Conservation (phyloP, 2,329 filamentous ascomycete genomes). For the Ceratocystis variospora region DNA sequence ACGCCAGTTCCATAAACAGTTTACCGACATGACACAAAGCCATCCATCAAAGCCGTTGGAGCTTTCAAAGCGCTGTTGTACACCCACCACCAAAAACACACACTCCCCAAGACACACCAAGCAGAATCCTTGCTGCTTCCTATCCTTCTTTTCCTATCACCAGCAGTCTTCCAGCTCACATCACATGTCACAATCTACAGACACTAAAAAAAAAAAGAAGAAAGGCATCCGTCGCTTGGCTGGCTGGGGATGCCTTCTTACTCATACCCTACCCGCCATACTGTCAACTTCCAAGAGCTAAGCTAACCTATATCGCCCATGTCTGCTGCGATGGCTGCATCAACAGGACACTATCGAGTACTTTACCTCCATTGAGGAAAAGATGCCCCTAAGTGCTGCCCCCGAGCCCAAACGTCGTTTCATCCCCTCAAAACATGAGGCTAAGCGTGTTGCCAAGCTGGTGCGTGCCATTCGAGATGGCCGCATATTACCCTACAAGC, state of each 20-base stretch:
- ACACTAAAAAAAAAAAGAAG: no score
- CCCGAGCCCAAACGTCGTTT: constrained; percentile 94
- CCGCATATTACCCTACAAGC: constrained; percentile 78
- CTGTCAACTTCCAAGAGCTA: background rate
- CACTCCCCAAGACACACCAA: no score
- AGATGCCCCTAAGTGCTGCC: constrained; percentile 87
- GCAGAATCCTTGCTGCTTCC: background rate
- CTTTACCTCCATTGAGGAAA: constrained; percentile 79
- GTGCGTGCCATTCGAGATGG: constrained; percentile 92
- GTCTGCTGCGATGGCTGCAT: background rate
- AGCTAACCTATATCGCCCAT: background rate
- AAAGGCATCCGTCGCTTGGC: background rate
- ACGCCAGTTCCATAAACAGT: background rate
- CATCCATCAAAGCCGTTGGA: background rate
- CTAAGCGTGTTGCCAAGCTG: constrained; percentile 92
- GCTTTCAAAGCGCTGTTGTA: background rate
- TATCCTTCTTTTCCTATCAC: background rate
- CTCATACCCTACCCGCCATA: background rate
- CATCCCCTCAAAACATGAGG: constrained; percentile 90
- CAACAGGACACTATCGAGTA: constrained; percentile 70
- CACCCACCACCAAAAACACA: background rate
- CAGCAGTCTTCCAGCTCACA: background rate
- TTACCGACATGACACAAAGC: constrained; percentile 1
- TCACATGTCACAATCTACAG: background rate
- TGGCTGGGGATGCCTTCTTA: background rate